Conservation (phyloP, 2,329 filamentous ascomycete genomes). For the Paecilomyces variotii region DNA sequence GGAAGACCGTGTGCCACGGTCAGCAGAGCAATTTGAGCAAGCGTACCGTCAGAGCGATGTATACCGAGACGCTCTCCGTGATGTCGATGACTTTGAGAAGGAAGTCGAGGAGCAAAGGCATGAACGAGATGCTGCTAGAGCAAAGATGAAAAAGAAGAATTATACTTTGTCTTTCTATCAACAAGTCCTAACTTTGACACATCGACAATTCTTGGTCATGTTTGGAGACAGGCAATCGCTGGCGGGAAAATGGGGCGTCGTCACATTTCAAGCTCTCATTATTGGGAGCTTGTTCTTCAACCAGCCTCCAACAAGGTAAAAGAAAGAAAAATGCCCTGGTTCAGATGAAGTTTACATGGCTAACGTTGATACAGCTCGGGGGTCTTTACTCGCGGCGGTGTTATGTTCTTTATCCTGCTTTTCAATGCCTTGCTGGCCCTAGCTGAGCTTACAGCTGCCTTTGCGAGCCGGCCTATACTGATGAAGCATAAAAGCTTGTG, state of each 20-base stretch:
- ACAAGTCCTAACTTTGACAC: constrained; percentile 47
- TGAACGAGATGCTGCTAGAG: constrained; percentile 33
- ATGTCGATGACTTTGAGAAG: constrained; percentile 48
- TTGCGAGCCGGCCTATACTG: constrained; percentile 56
- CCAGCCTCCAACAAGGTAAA: constrained; percentile 41
- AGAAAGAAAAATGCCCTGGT: background rate
- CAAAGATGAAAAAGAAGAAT: constrained; percentile 40
- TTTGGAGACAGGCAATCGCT: constrained; percentile 46
- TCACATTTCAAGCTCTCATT: constrained; percentile 39
- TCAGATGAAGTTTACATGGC: background rate
- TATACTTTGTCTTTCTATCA: constrained; percentile 45
- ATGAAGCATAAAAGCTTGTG: constrained; percentile 62
- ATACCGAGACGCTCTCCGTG: constrained; percentile 35
- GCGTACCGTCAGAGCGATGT: constrained; percentile 43
- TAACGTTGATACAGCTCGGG: constrained; percentile 31
- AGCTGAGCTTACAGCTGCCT: constrained; percentile 54
- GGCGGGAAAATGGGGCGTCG: constrained; percentile 44
- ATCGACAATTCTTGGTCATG: constrained; percentile 47
- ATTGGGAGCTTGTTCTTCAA: constrained; percentile 47
- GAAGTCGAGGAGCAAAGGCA: constrained; percentile 35
- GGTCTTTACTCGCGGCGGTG: constrained; percentile 53
- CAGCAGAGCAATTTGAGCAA: constrained; percentile 47
- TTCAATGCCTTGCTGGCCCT: constrained; percentile 57
- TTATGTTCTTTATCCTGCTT: constrained; percentile 54
- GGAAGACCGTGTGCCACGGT: constrained; percentile 49